A percentile compares a stretch with the other conserved stretches of the same genome.
phyloP scores from a whole-genome alignment of 441 rosid genomes.

The Viola pubescens region DNA sequence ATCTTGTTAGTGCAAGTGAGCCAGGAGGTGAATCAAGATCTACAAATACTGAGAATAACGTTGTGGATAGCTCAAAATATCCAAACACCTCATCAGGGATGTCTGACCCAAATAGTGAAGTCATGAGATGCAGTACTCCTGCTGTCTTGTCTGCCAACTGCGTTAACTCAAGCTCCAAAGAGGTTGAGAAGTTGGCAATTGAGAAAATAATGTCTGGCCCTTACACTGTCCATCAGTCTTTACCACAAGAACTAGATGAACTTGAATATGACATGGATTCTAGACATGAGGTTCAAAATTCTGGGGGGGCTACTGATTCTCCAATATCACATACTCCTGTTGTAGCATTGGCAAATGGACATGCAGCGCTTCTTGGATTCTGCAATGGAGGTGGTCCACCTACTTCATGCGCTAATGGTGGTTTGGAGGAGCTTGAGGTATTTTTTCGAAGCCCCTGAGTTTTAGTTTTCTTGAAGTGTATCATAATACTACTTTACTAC shows the following conservation, averaged over 20 bases:
- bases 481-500: not conserved
- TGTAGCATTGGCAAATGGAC: conserved; percentile 1
- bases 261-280: conserved; percentile 51
- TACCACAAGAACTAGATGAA: conserved; percentile 59
- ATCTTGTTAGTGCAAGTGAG: conserved; percentile 18
- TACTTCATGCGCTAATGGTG: conserved; percentile 25
- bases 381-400: conserved; percentile 30
- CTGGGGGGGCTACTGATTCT: conserved; percentile 17
- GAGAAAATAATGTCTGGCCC: conserved; percentile 54
- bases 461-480: not conserved
- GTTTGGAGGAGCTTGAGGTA: conserved; percentile 89
- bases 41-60: conserved; percentile 26
- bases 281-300: conserved; percentile 33
- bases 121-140: conserved; percentile 22
- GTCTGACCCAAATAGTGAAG: conserved; percentile 22
- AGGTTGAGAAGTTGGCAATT: conserved; percentile 57
- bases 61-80: conserved; percentile 14
- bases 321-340: conserved; percentile 19
- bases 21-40: conserved; percentile 20
- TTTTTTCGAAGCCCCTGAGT: conserved; percentile 1
- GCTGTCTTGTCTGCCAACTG: conserved; percentile 22
- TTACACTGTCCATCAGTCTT: conserved; percentile 39
- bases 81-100: conserved; percentile 16
- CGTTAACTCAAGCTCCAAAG: conserved; percentile 36
- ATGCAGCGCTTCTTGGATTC: conserved; percentile 17